Percentiles rank a stretch among this genome's conserved stretches.
phyloP scores from a whole-genome alignment of 768 basidiomycete species.

The Termitomyces sp. region DNA sequence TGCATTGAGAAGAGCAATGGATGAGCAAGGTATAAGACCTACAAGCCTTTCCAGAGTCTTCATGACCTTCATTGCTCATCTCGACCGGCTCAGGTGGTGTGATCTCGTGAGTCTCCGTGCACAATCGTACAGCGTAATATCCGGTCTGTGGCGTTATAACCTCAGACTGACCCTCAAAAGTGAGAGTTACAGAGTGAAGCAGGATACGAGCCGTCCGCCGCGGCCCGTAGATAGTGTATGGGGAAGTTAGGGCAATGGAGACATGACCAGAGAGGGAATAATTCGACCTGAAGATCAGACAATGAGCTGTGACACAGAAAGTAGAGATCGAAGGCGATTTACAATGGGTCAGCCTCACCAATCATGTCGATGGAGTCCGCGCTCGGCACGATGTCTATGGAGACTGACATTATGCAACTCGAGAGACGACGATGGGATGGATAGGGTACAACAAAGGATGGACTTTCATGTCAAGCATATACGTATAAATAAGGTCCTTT shows the following conservation, averaged over 20 bases:
- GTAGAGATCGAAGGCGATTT: slow-evolving; percentile 19
- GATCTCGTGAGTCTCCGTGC: slow-evolving; percentile 60
- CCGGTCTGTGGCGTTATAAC: slow-evolving; percentile 55
- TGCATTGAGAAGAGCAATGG: not conserved
- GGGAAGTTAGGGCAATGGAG: slow-evolving; percentile 53
- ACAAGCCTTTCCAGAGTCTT: slow-evolving; percentile 50
- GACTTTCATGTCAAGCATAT: slow-evolving; percentile 12
- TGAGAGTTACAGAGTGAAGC: slow-evolving; percentile 65
- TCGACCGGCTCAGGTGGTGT: slow-evolving; percentile 47
- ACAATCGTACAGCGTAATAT: slow-evolving; percentile 66
- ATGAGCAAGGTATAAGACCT: slow-evolving; percentile 14
- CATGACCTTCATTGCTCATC: slow-evolving; percentile 58
- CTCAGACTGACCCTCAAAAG: slow-evolving; percentile 86
- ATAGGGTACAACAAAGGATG: slow-evolving; percentile 14
- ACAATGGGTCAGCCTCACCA: slow-evolving; percentile 63
- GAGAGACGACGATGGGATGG: slow-evolving; percentile 9
- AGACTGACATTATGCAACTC: slow-evolving; percentile 49
- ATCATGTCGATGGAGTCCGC: slow-evolving; percentile 59
- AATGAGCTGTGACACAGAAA: not conserved
- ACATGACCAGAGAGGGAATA: slow-evolving; percentile 88
- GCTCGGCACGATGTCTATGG: slow-evolving; percentile 57
- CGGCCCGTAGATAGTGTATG: slow-evolving; percentile 51
- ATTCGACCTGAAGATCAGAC: slow-evolving; percentile 48
- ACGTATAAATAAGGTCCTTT: slow-evolving; percentile 14
- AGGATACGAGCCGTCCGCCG: slow-evolving; percentile 44